Evolutionary conservation across 2,329 filamentous ascomycete species (phyloP).

Genomic region (Aspergillus fischeri): DNA sequence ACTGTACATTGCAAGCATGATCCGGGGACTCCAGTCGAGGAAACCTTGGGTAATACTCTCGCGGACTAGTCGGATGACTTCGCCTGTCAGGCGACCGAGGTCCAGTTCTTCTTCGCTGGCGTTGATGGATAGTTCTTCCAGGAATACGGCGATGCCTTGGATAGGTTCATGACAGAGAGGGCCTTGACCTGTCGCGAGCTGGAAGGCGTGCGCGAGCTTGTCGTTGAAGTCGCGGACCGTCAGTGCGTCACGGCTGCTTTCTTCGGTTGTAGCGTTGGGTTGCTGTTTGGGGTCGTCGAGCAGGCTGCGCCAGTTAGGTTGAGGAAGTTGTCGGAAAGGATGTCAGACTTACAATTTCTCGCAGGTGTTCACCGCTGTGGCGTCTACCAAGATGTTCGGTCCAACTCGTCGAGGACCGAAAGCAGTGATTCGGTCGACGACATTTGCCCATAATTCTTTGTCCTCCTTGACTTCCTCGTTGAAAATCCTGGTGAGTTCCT

Average conservation of each 20-base stretch:
- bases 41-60: slow-evolving; percentile 80
- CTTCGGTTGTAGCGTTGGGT: slow-evolving; percentile 20
- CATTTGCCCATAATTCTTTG: slow-evolving; percentile 70
- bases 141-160: slow-evolving; percentile 84
- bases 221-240: slow-evolving; percentile 69
- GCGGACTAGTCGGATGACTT: slow-evolving; percentile 85
- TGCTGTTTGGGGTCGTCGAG: slow-evolving; percentile 34
- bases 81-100: slow-evolving; percentile 78
- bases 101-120: slow-evolving; percentile 52
- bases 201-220: slow-evolving; percentile 91
- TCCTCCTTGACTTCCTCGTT: slow-evolving; percentile 67
- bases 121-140: slow-evolving; percentile 71
- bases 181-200: slow-evolving; percentile 82
- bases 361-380: slow-evolving; percentile 67
- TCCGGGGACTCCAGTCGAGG: slow-evolving; percentile 91
- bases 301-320: slow-evolving; percentile 25
- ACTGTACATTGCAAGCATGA: slow-evolving; percentile 95
- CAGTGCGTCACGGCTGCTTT: slow-evolving; percentile 24
- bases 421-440: slow-evolving; percentile 76
- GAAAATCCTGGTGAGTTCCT: slow-evolving; percentile 62
- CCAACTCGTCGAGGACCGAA: slow-evolving; percentile 85
- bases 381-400: slow-evolving; percentile 84
- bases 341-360: slow-evolving; percentile 61
- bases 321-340: neutral
- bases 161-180: slow-evolving; percentile 90